A percentile compares a stretch with the other conserved stretches of the same genome.
Conservation (phyloP, 2,329 filamentous ascomycete genomes). For the Sporothrix pallida region DNA sequence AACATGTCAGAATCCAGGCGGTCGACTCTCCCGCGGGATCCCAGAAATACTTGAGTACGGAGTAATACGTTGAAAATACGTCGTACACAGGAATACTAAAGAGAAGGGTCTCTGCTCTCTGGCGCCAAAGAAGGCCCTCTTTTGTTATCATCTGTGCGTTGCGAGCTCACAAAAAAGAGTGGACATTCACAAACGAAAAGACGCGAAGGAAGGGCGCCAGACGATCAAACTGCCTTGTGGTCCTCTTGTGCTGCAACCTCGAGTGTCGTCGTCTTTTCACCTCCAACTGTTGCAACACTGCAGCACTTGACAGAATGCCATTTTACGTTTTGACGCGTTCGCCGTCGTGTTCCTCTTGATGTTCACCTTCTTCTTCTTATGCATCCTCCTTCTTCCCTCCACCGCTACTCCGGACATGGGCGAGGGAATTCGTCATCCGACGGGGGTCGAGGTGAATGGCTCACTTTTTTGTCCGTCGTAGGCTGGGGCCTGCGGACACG, state of each 20-base stretch:
- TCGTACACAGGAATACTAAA: not conserved
- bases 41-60: no score
- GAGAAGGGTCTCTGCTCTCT: no score
- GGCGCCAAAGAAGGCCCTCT: not conserved
- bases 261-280: not conserved
- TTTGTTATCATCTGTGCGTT: conserved; percentile 14
- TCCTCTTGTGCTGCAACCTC: not conserved
- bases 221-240: conserved; percentile 23
- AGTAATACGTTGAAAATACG: not conserved
- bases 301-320: not conserved
- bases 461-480: not conserved
- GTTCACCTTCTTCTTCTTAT: no score
- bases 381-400: not conserved
- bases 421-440: conserved; percentile 3
- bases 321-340: not conserved
- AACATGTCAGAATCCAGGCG: conserved; percentile 3
- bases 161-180: not conserved
- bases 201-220: conserved; percentile 17
- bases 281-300: not conserved
- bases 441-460: not conserved
- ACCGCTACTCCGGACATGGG: conserved; percentile 8
- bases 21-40: not conserved
- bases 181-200: not conserved
- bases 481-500: not conserved
- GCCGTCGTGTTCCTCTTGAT: not conserved